phyloP scores from a whole-genome alignment of 192 early-diverging fungal genomes.

The Backusella morwellensis region DNA sequence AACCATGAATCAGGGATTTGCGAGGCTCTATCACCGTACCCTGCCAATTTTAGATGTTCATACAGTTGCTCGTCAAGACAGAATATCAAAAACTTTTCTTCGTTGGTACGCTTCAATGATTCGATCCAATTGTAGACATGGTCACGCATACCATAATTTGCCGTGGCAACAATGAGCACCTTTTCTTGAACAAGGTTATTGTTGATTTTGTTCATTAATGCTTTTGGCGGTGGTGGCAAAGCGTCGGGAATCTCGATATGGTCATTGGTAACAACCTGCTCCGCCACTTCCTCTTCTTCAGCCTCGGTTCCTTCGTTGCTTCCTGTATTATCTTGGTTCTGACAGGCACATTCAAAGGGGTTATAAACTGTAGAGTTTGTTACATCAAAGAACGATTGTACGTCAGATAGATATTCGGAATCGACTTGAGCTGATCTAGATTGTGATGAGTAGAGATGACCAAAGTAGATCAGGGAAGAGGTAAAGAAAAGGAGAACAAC shows the following conservation, averaged over 20 bases:
- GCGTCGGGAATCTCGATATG: neutral
- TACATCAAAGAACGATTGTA: constrained; percentile 7
- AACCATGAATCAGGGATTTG: constrained; percentile 26
- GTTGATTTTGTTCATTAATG: constrained; percentile 14
- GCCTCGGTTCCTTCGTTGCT: neutral
- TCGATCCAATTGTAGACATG: constrained; percentile 33
- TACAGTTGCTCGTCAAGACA: constrained; percentile 24
- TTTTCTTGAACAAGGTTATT: constrained; percentile 8
- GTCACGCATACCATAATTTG: constrained; percentile 19
- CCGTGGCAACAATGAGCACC: constrained; percentile 20
- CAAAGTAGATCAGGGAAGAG: neutral
- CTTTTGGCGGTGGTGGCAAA: constrained; percentile 2
- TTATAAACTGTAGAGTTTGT: neutral
- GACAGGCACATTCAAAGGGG: neutral
- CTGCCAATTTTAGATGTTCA: constrained; percentile 9
- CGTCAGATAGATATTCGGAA: neutral
- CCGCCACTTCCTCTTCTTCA: neutral
- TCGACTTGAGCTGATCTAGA: neutral
- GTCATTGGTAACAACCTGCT: neutral
- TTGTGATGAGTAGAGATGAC: constrained; percentile 6
- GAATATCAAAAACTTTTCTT: constrained; percentile 24
- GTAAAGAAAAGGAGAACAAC: neutral
- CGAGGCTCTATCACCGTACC: constrained; percentile 14
- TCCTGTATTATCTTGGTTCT: neutral
- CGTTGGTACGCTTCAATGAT: constrained; percentile 20